Evolutionary conservation across 2,329 filamentous ascomycete species (phyloP).

Genomic region (Alternaria arborescens): DNA sequence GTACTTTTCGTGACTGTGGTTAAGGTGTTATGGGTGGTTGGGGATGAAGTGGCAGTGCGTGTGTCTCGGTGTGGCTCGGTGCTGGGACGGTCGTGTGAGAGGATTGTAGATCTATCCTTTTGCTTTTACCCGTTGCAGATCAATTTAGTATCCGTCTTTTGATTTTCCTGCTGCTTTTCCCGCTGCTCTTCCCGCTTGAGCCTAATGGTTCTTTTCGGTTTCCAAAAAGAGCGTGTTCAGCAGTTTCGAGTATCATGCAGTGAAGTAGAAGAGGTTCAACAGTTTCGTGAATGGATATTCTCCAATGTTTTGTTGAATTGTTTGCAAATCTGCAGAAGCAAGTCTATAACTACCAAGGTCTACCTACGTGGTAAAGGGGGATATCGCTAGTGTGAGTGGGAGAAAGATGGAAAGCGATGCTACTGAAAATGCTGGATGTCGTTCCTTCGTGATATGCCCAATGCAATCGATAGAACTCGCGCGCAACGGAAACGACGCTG

Average conservation of each 20-base stretch:
- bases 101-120: neutral
- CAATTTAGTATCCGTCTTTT: neutral
- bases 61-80: neutral
- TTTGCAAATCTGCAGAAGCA: constrained; percentile 2
- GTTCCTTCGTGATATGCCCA: constrained; percentile 27
- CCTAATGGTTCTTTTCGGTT: neutral
- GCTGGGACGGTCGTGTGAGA: neutral
- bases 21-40: neutral
- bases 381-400: constrained; percentile 1
- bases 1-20: neutral
- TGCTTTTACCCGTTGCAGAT: neutral
- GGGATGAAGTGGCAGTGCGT: neutral
- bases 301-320: neutral
- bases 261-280: neutral
- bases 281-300: neutral
- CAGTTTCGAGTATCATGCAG: neutral
- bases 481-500: neutral
- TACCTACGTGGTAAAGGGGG: constrained; percentile 5
- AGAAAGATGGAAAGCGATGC: constrained; percentile 7
- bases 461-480: neutral
- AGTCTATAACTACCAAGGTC: constrained; percentile 4
- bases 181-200: neutral
- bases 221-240: neutral
- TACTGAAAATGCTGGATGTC: constrained; percentile 29
- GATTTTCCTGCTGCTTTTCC: neutral